Conservation (phyloP, 2,329 filamentous ascomycete genomes). For the Neofusicoccum laricinum region DNA sequence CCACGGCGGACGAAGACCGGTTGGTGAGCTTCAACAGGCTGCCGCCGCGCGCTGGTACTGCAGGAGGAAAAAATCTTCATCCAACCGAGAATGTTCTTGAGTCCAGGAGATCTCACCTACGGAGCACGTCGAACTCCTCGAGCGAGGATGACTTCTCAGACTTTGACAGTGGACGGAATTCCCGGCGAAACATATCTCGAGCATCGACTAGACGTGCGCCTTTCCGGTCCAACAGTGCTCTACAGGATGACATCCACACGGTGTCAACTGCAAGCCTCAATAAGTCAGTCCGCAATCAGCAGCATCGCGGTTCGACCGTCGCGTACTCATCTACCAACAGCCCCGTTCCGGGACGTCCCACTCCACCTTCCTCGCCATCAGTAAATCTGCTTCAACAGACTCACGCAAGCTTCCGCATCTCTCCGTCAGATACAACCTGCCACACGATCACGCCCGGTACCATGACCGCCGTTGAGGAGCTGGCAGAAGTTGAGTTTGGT, state of each 20-base stretch:
- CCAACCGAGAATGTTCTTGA: conserved; percentile 90
- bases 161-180: conserved; percentile 37
- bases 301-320: conserved; percentile 12
- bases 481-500: conserved; percentile 82
- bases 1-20: conserved; percentile 84
- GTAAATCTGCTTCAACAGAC: conserved; percentile 17
- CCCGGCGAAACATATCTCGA: conserved; percentile 38
- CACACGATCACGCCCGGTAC: conserved; percentile 67
- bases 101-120: conserved; percentile 32
- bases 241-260: conserved; percentile 36
- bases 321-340: conserved; percentile 31
- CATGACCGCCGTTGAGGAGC: conserved; percentile 89
- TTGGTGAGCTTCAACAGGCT: conserved; percentile 83
- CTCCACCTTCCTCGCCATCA: conserved; percentile 37
- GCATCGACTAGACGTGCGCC: conserved; percentile 38
- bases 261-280: conserved; percentile 25
- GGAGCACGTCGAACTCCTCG: conserved; percentile 29
- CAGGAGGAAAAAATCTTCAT: conserved; percentile 81
- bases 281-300: conserved; percentile 10
- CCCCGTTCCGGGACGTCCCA: conserved; percentile 27
- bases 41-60: conserved; percentile 46
- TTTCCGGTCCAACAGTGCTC: conserved; percentile 38
- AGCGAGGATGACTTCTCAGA: conserved; percentile 36
- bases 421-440: conserved; percentile 54
- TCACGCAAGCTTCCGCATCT: conserved; percentile 44